Base-by-base conservation (phyloP, 1,139 yeast species). In the Magnusiomyces magnusii region DNA sequence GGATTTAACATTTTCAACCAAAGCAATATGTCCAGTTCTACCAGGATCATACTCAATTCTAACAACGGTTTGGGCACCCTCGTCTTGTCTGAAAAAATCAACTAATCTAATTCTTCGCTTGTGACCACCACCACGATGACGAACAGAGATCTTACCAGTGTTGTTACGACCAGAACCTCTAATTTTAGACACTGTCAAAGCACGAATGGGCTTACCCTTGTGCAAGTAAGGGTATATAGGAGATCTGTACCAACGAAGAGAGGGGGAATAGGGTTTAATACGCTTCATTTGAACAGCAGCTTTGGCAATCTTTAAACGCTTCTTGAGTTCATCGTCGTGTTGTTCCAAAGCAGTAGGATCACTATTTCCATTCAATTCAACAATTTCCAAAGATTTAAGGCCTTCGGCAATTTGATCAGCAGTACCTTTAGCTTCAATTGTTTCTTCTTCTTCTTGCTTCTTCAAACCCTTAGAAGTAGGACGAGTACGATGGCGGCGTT, bases 61-160 rank as follows among this genome's bases (percentile, higher is more conserved):
- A 60, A 85, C 76, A 25, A 93, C 98, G 25, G 82, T 80, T 66
- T 90, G 95, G 58, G 80, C 80, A 27, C 98, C 99, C 1, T 84
- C 74, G 2, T 72, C 80, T 53, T 73, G 70, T 68, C 99, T 81
- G 67, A 78, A 78, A 69, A 86, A 85, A 73, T 93, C 99, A 34
- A 93, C 80, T 54, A 88, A 73, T 68, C 99, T 82, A 51, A 87
- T 81, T 73, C 99, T 83, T 69, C 91, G 85, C 73, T 87, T 90
- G 72, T 89, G 95, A 53, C 98, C 99, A 68, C 99, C 99, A 72
- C 99, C 99, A 73, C 95, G 84, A 71, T 95, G 97, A 71, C 99
- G 84, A 51, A 90, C 86, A 9, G 97, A 89, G 68, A 93, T 89
- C 65, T 82, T 81, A 66, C 99, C 99, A 15, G 86, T 78, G 73